A percentile compares a stretch with the other conserved stretches of the same genome.
Evolutionary conservation across 2,329 filamentous ascomycete genomes (phyloP).

Genomic region (Piedraia hortae): DNA sequence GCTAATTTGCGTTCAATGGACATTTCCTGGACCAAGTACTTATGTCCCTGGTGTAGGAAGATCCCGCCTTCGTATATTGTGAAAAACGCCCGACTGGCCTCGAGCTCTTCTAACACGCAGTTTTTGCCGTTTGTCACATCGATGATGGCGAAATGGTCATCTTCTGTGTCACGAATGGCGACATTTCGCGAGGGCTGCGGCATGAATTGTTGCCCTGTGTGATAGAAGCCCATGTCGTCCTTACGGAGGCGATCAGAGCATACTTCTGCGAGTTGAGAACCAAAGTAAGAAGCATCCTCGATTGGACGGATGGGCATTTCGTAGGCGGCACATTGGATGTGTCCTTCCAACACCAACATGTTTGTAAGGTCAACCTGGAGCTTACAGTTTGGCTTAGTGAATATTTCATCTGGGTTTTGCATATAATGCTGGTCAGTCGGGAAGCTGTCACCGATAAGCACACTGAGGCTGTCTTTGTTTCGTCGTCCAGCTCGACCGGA

Average conservation of each 20-base stretch:
- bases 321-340: conserved; percentile 81
- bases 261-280: conserved; percentile 39
- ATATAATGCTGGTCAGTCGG: conserved; percentile 91
- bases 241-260: conserved; percentile 44
- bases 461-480: conserved; percentile 77
- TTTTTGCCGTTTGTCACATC: conserved; percentile 66
- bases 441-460: conserved; percentile 70
- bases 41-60: conserved; percentile 84
- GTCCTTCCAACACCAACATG: conserved; percentile 71
- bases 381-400: conserved; percentile 70
- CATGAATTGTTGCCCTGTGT: conserved; percentile 68
- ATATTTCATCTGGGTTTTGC: conserved; percentile 81
- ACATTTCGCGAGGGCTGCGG: conserved; percentile 63
- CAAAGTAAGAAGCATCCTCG: conserved; percentile 56
- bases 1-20: conserved; percentile 55
- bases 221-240: conserved; percentile 60
- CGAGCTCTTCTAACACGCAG: conserved; percentile 75
- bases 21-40: conserved; percentile 77
- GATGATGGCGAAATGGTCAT: conserved; percentile 82
- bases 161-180: conserved; percentile 65
- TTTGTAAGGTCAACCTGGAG: conserved; percentile 81
- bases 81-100: conserved; percentile 81
- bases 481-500: conserved; percentile 74
- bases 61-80: conserved; percentile 93
- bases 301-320: conserved; percentile 75